Percentiles rank a stretch among this genome's conserved stretches.
phyloP scores from a whole-genome alignment of 768 basidiomycete species.

The Boletus speciosus region DNA sequence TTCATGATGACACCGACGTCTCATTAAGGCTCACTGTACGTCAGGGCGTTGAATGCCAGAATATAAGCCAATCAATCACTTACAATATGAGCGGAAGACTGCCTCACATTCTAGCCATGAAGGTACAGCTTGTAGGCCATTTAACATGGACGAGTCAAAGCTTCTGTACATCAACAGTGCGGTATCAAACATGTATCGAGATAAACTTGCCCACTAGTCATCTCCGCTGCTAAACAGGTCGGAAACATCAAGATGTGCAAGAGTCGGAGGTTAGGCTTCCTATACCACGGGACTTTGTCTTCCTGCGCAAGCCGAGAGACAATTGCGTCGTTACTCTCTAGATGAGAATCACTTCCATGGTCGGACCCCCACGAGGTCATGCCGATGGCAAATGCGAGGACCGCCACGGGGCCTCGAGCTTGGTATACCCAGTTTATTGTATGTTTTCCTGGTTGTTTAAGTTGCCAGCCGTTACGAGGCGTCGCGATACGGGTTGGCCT shows the following conservation, averaged over 20 bases:
- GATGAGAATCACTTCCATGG: background rate
- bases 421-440: no score
- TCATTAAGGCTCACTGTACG: background rate
- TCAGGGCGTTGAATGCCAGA: background rate
- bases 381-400: background rate
- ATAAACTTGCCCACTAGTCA: slow-evolving; percentile 9
- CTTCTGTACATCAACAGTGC: background rate
- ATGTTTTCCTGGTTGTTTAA: no score
- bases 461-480: no score
- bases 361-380: background rate
- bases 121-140: slow-evolving; percentile 56
- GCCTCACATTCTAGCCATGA: slow-evolving; percentile 52
- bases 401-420: background rate
- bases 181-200: background rate
- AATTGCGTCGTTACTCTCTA: slow-evolving; percentile 1
- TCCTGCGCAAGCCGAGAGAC: slow-evolving; percentile 22
- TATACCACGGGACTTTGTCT: slow-evolving; percentile 57
- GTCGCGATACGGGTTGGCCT: no score
- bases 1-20: no score
- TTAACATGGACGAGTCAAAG: slow-evolving; percentile 52
- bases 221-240: slow-evolving; percentile 9
- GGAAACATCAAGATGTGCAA: slow-evolving; percentile 57
- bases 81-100: background rate
- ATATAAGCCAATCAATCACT: background rate
- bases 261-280: slow-evolving; percentile 52